A percentile compares a stretch with the other conserved stretches of the same genome.
phyloP scores from a whole-genome alignment of 148 eudicot species.

The Camellia lanceoleosa region DNA sequence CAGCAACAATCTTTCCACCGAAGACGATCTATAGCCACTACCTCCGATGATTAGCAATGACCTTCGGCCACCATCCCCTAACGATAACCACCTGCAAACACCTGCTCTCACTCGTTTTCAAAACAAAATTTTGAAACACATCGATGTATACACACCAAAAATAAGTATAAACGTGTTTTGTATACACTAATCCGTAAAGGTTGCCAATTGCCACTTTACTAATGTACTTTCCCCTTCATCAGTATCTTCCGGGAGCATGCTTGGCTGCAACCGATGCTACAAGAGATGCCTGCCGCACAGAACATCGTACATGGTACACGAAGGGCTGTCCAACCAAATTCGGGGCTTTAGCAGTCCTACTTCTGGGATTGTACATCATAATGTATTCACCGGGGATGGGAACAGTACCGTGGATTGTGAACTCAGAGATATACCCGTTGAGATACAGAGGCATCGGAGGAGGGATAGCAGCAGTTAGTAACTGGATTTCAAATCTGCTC shows the following conservation, averaged over 20 bases:
- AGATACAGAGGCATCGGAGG: conserved; percentile 69
- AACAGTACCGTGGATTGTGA: conserved; percentile 79
- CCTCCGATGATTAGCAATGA: too few relatives aligned
- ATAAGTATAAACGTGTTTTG: too few relatives aligned
- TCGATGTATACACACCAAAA: too few relatives aligned
- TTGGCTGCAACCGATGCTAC: conserved; percentile 32
- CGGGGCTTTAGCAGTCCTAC: conserved; percentile 59
- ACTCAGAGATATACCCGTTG: conserved; percentile 80
- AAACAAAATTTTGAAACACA: too few relatives aligned
- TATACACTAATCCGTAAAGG: too few relatives aligned
- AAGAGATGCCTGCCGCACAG: conserved; percentile 40
- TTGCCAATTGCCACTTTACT: background rate
- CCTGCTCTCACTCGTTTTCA: too few relatives aligned
- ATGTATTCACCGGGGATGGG: conserved; percentile 86
- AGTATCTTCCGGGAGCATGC: conserved; percentile 75
- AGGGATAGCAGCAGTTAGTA: conserved; percentile 66
- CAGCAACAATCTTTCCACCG: too few relatives aligned
- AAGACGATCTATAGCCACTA: too few relatives aligned
- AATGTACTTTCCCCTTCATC: background rate
- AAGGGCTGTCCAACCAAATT: conserved; percentile 77
- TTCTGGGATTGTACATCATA: conserved; percentile 65
- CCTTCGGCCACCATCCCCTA: too few relatives aligned
- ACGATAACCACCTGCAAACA: too few relatives aligned
- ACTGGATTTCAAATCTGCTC: conserved; percentile 69
- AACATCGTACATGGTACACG: conserved; percentile 61